Evolutionary conservation across 2,329 filamentous ascomycete species (phyloP), one percentile per base, ranked within the genome.

Genomic region (Phialocephala subalpina): DNA sequence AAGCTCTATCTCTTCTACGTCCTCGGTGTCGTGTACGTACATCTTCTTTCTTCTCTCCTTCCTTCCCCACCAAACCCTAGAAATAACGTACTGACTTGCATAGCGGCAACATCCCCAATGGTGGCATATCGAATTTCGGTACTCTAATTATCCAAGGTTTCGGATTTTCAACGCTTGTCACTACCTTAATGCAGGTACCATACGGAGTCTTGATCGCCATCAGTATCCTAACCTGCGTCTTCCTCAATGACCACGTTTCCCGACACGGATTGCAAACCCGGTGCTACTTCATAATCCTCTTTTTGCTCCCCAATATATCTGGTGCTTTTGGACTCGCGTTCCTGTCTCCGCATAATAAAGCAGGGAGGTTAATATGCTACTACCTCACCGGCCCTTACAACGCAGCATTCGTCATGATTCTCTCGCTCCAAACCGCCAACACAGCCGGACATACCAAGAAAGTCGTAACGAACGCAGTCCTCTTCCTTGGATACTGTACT

Each of bases 211-310:
- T 33, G 9, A 33, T 33, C 69, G 80, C 88, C n/a, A 78, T 89
- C 27, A 82, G 86, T 0, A 90, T 85, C 20, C 60, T 69, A 14
- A 40, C 58, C 3, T 70, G 68, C 55, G 67, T 67, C 14, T 67
- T 68, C 18, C 56, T 69, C 71, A 86, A 71, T 82, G 84, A 1
- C 83, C 86, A 83, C 71, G 80, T 88, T 42, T 81, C 85, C 12
- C 29, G 42, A 9, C 16, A 60, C 22, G 29, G 45, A 12, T 18
- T 25, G 18, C 80, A 84, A 68, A 81, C 83, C 20, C 73, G 81
- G 67, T 84, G 90, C 0, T 86, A 90, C 69, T 80, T 89, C 16
- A 78, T 90, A 22, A 90, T 85, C 0, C 78, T 90, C 25, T 86
- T 84, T 73, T 77, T 86, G 5, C 74, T 81, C 22, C 84, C 83